Conservation (phyloP, 306 rosid species). For the Dicorynia guianensis region DNA sequence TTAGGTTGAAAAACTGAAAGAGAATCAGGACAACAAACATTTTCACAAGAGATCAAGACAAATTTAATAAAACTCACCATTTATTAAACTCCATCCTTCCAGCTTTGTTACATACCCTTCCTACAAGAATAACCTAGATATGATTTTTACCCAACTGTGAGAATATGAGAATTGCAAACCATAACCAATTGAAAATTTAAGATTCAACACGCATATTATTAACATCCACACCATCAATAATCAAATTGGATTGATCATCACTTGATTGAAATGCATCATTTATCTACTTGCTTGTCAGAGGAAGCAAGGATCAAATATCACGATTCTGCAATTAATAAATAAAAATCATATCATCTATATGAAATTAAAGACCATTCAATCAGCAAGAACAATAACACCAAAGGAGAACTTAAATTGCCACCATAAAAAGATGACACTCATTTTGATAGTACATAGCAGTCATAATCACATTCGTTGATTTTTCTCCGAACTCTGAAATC, state of each 20-base stretch:
- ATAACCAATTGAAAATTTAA: not conserved
- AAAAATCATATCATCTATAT: not conserved
- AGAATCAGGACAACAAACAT: not conserved
- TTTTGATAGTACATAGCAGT: no score
- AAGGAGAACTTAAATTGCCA: not conserved
- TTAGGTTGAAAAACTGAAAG: not conserved
- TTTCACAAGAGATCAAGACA: constrained; percentile 1
- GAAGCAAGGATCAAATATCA: constrained; percentile 74
- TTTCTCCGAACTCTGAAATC: not conserved
- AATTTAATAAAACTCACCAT: constrained; percentile 58
- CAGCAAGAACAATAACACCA: not conserved
- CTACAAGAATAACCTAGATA: constrained; percentile 75
- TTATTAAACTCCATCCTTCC: constrained; percentile 75
- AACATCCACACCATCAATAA: constrained; percentile 78
- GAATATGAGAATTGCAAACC: not conserved
- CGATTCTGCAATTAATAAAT: constrained; percentile 66
- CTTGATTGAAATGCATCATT: constrained; percentile 59
- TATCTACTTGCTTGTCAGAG: constrained; percentile 84
- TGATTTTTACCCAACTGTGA: constrained; percentile 32
- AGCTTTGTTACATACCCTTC: constrained; percentile 66
- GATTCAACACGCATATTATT: constrained; percentile 56
- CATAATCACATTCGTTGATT: not conserved
- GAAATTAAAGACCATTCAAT: not conserved
- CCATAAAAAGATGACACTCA: not conserved
- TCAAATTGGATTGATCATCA: constrained; percentile 66